phyloP scores from a whole-genome alignment of 768 basidiomycete genomes.

The Gautieria morchelliformis region DNA sequence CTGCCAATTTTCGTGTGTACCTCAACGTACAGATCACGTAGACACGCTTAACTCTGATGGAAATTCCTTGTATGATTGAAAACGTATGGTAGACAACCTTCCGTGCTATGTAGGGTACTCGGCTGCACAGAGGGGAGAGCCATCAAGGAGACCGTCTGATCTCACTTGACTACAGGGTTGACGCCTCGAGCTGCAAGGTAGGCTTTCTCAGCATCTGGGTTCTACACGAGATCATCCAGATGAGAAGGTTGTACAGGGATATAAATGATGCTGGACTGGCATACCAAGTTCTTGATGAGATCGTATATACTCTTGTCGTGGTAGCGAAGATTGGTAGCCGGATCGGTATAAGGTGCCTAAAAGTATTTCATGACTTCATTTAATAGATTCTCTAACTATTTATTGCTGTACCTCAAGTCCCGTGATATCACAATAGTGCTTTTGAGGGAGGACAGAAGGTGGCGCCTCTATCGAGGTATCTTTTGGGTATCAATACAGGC shows the following conservation, averaged over 20 bases:
- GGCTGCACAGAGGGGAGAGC: too few species aligned
- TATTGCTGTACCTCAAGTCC: conserved; percentile 53
- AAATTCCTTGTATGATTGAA: too few species aligned
- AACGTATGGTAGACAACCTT: too few species aligned
- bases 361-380: not conserved
- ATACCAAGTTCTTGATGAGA: conserved; percentile 62
- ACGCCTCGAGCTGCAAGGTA: conserved; percentile 56
- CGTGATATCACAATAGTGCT: conserved; percentile 79
- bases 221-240: conserved; percentile 30
- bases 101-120: too few species aligned
- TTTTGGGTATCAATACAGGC: conserved; percentile 17
- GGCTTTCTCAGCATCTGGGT: conserved; percentile 61
- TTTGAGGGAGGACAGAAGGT: conserved; percentile 67
- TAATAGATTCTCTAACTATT: not conserved
- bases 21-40: too few species aligned
- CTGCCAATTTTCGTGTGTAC: too few species aligned
- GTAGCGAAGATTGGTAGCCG: conserved; percentile 68
- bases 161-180: conserved; percentile 36
- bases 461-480: conserved; percentile 80
- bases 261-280: not conserved
- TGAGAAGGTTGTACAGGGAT: conserved; percentile 10
- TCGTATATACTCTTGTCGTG: conserved; percentile 86
- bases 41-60: too few species aligned
- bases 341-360: conserved; percentile 78
- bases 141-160: not conserved